Evolutionary conservation across 257 asterid genomes (phyloP).

Genomic region (Solanum dulcamara): DNA sequence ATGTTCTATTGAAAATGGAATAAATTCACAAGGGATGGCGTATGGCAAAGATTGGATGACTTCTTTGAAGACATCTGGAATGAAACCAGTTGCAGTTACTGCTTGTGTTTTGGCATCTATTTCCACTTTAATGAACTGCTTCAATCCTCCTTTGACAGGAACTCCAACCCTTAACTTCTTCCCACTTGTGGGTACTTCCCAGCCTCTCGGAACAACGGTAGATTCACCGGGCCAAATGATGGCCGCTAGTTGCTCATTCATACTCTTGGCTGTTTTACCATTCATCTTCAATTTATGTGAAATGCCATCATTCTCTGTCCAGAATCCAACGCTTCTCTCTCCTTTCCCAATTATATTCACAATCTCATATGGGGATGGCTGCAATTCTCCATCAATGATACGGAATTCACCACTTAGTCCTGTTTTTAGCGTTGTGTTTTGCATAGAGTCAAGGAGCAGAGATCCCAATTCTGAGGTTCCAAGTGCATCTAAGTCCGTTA

Average conservation of each 20-base stretch:
- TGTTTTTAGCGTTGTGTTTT: constrained; percentile 3
- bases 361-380: constrained; percentile 26
- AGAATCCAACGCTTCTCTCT: constrained; percentile 24
- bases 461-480: constrained; percentile 30
- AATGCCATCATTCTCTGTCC: constrained; percentile 30
- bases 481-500: constrained; percentile 26
- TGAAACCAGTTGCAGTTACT: constrained; percentile 12
- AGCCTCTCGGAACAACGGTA: constrained; percentile 20
- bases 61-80: constrained; percentile 23
- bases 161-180: constrained; percentile 25
- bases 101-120: constrained; percentile 10
- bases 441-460: constrained; percentile 10
- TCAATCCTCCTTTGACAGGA: constrained; percentile 17
- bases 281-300: background rate
- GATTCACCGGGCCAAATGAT: constrained; percentile 39
- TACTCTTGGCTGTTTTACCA: background rate
- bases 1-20: background rate
- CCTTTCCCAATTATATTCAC: constrained; percentile 32
- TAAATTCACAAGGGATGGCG: constrained; percentile 14
- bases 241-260: constrained; percentile 10
- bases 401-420: constrained; percentile 39
- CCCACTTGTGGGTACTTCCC: constrained; percentile 31
- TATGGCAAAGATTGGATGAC: constrained; percentile 16
- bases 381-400: constrained; percentile 21
- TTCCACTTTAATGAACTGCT: constrained; percentile 16